These are phyloP conservation scores for Lasiosphaeriaceae sp. DNA, from an alignment of 495 filamentous ascomycete genomes.

Conservation along the genomic window DNA sequence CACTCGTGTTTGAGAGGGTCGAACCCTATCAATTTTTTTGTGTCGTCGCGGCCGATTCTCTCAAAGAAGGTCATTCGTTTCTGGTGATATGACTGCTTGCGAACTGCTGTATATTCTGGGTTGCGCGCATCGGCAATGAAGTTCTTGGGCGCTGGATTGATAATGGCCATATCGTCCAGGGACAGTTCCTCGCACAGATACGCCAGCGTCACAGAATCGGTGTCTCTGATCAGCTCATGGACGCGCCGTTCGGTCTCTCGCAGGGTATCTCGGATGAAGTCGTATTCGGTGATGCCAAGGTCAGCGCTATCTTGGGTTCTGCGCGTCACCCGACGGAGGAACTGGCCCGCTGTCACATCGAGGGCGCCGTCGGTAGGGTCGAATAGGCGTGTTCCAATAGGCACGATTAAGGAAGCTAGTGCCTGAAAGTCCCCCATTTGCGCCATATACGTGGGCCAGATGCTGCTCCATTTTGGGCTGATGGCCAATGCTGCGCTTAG, in stretches of 20 bases:
- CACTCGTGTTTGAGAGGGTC: too few relatives aligned
- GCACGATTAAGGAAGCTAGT: slow-evolving; percentile 5
- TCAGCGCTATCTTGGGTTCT: background rate
- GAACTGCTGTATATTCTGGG: too few relatives aligned
- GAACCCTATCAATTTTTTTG: too few relatives aligned
- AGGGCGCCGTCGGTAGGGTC: slow-evolving; percentile 6
- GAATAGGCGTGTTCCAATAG: background rate
- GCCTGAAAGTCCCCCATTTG: slow-evolving; percentile 4
- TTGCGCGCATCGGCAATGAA: too few relatives aligned
- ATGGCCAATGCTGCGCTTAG: slow-evolving; percentile 1
- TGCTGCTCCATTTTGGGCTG: slow-evolving; percentile 10
- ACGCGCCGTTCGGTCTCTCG: background rate
- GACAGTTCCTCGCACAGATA: background rate
- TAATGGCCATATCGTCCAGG: too few relatives aligned
- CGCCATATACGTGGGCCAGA: slow-evolving; percentile 8
- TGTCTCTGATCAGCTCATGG: background rate
- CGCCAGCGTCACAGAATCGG: background rate
- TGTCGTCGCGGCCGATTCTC: too few relatives aligned
- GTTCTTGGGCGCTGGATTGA: too few relatives aligned
- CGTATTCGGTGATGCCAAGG: background rate
- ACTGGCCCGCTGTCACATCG: slow-evolving; percentile 2
- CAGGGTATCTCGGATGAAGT: background rate
- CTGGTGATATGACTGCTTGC: too few relatives aligned
- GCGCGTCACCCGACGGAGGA: background rate
- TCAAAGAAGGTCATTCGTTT: too few relatives aligned